These are phyloP conservation scores for Sarcodon aspratus DNA, from an alignment of 768 basidiomycete species.

Conservation along the genomic window DNA sequence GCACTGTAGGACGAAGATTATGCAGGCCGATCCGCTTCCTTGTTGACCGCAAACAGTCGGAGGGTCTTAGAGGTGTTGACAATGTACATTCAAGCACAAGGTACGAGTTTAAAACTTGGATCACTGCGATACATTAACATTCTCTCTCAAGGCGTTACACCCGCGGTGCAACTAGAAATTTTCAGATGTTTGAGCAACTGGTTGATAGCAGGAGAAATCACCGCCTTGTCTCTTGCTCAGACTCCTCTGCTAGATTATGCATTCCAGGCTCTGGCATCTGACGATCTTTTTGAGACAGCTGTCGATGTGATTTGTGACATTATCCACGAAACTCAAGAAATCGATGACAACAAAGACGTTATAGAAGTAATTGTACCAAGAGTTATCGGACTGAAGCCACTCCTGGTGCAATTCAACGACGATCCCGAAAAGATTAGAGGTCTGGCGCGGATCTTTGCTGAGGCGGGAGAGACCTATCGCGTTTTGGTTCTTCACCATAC, in stretches of 20 bases:
- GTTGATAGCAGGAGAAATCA: slow-evolving; percentile 81
- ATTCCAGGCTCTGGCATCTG: slow-evolving; percentile 76
- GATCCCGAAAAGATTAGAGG: slow-evolving; percentile 87
- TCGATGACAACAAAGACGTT: slow-evolving; percentile 85
- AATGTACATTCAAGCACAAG: slow-evolving; percentile 82
- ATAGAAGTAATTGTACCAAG: slow-evolving; percentile 83
- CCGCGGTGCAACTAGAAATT: slow-evolving; percentile 65
- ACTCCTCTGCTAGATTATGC: slow-evolving; percentile 73
- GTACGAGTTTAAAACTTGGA: slow-evolving; percentile 31
- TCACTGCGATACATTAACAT: not conserved
- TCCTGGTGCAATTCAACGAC: slow-evolving; percentile 47
- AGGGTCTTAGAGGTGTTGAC: slow-evolving; percentile 69
- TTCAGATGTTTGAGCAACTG: slow-evolving; percentile 82
- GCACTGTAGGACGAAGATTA: slow-evolving; percentile 62
- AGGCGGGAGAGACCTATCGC: slow-evolving; percentile 95
- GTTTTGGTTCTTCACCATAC: slow-evolving; percentile 80
- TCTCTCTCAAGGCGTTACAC: slow-evolving; percentile 60
- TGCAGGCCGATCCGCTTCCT: slow-evolving; percentile 39
- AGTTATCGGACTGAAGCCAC: slow-evolving; percentile 63
- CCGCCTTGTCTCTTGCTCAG: slow-evolving; percentile 46
- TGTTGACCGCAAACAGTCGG: slow-evolving; percentile 58
- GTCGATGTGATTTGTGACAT: slow-evolving; percentile 89
- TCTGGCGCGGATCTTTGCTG: slow-evolving; percentile 85
- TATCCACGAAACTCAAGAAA: slow-evolving; percentile 97
- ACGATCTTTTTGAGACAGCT: slow-evolving; percentile 86